These are phyloP conservation scores for Trichoderma koningii DNA, from an alignment of 2,329 filamentous ascomycete species.

Conservation along the genomic window DNA sequence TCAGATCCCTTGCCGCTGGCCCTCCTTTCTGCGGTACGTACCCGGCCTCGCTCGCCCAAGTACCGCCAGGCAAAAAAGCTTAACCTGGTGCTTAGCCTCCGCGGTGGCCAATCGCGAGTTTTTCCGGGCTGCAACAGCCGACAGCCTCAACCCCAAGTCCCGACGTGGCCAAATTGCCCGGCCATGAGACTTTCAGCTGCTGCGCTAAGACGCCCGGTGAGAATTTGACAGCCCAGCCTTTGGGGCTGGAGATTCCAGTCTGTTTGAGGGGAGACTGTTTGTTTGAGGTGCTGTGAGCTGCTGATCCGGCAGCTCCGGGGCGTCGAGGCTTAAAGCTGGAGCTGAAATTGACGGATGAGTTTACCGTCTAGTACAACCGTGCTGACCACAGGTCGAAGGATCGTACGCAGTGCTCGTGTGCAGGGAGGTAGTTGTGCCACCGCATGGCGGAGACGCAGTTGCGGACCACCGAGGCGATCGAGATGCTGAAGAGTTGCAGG, in stretches of 20 bases:
- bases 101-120: slow-evolving; percentile 13
- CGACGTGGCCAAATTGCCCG: slow-evolving; percentile 18
- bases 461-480: neutral
- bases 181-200: slow-evolving; percentile 17
- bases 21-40: slow-evolving; percentile 8
- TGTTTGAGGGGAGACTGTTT: no score
- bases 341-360: neutral
- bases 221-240: neutral
- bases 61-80: slow-evolving; percentile 24
- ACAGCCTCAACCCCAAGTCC: slow-evolving; percentile 26
- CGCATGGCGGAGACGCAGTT: no score
- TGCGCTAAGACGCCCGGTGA: slow-evolving; percentile 10
- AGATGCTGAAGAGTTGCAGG: slow-evolving; percentile 4
- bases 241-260: neutral
- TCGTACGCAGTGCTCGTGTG: neutral
- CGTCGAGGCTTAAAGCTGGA: neutral
- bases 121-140: slow-evolving; percentile 23
- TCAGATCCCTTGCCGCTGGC: slow-evolving; percentile 26
- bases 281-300: neutral
- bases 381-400: neutral
- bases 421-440: neutral
- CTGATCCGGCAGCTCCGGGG: slow-evolving; percentile 23
- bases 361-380: neutral
- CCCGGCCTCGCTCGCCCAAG: no score
- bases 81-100: slow-evolving; percentile 14